Evolutionary conservation across 208 protist genomes (phyloP), one percentile per base, ranked within the genome.

Genomic region (Blastocrithidia nonstop): DNA sequence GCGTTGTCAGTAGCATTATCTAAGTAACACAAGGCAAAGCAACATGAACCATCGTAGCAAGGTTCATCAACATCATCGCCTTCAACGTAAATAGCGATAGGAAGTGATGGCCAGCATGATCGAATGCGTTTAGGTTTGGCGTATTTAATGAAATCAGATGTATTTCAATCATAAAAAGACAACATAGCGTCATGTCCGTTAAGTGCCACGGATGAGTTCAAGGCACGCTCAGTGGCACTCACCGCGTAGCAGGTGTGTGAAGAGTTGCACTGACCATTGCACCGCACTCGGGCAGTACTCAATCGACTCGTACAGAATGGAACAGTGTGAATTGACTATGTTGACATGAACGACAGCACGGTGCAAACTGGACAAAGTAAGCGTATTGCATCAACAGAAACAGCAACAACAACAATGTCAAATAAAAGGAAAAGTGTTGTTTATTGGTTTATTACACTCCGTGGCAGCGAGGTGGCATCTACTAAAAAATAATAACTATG

Each of bases 261-360:
- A 4, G 55, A 46, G 7, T 57, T 92, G 4, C 45, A 55, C 40
- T 92, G 82, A 78, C 55, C 60, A 19, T n/a, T 48, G 13, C 72
- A 92, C 48, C 73, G 82, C 22, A 63, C 62, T 19, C 54, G 71
- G 1, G 68, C 69, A 0, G 71, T 59, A 5, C 42, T 92, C 27
- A 38, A 69, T 57, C 57, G 71, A 6, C 65, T 85, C 56, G 65
- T 92, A 46, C 78, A 87, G 41, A 66, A 74, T 11, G 83, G 83
- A 13, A 69, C 76, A 9, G 74, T 84, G 21, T 92, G 83, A 79
- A 60, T 92, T 11, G 75, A 86, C 13, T 53, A 70, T n/a, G 8
- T 13, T 35, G n/a, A 56, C 41, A 20, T 31, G 37, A 16, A 41
- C 11, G 45, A 50, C 15, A 20, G 4, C 16, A 45, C 11, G 29